Evolutionary conservation across 2,329 filamentous ascomycete genomes (phyloP).

Genomic region (Lojkania enalia): DNA sequence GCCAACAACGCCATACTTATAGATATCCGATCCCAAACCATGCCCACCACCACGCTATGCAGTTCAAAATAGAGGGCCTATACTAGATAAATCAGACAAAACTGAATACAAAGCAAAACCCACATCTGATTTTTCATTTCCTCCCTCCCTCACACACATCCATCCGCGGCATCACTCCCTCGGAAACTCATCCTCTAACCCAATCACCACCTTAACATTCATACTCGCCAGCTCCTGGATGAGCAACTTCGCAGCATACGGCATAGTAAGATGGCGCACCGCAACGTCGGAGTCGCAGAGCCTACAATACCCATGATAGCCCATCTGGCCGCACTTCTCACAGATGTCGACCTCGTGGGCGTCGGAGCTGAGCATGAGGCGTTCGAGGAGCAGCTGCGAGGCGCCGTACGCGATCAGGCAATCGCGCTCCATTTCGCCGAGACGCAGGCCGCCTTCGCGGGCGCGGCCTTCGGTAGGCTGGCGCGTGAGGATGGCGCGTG

Average conservation of each 20-base stretch:
- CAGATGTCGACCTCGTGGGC: conserved; percentile 91
- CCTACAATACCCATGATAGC: conserved; percentile 92
- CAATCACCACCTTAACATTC: conserved; percentile 94
- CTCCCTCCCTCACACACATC: background rate
- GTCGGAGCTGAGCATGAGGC: conserved; percentile 93
- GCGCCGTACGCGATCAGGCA: conserved; percentile 97
- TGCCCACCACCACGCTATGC: conserved; percentile 5
- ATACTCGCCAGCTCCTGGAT: conserved; percentile 97
- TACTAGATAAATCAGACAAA: background rate
- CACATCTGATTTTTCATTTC: background rate
- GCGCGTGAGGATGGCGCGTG: conserved; percentile 86
- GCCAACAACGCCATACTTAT: too few relatives aligned
- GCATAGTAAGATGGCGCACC: conserved; percentile 92
- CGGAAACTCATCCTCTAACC: conserved; percentile 93
- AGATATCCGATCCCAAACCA: too few relatives aligned
- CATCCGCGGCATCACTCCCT: conserved; percentile 13
- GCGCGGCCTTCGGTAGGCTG: conserved; percentile 97
- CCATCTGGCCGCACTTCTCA: conserved; percentile 91
- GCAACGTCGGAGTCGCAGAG: conserved; percentile 83
- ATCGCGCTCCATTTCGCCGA: conserved; percentile 99
- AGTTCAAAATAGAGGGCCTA: background rate
- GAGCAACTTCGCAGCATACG: conserved; percentile 93
- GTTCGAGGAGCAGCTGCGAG: conserved; percentile 85
- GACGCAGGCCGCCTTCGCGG: conserved; percentile 83
- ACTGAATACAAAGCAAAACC: conserved; percentile 4